Percentiles rank a stretch among this genome's conserved stretches.
Evolutionary conservation across 768 basidiomycete species (phyloP).

Genomic region (Kwoniella botswanensis): DNA sequence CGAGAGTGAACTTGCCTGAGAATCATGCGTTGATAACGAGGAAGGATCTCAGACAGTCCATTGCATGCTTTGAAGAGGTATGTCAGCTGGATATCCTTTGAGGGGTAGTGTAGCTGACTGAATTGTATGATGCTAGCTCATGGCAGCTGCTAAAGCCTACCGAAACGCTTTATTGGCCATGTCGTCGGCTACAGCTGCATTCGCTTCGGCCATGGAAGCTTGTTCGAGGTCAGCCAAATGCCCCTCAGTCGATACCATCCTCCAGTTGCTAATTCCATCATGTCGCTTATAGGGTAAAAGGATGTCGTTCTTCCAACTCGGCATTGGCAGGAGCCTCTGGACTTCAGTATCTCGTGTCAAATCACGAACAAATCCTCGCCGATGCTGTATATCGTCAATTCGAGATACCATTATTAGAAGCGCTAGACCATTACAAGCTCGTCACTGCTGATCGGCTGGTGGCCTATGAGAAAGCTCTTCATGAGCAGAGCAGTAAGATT

Average conservation of each 20-base stretch:
- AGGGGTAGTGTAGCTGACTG: slow-evolving; percentile 9
- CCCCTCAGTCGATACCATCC: background rate
- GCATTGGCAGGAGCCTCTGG: slow-evolving; percentile 84
- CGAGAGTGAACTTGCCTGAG: slow-evolving; percentile 46
- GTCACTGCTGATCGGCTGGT: slow-evolving; percentile 70
- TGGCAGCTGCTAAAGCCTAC: slow-evolving; percentile 77
- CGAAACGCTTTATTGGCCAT: slow-evolving; percentile 78
- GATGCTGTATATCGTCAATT: slow-evolving; percentile 85
- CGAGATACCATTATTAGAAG: slow-evolving; percentile 84
- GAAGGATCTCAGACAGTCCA: slow-evolving; percentile 53
- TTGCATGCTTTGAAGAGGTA: slow-evolving; percentile 55
- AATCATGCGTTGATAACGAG: slow-evolving; percentile 51
- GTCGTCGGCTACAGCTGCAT: slow-evolving; percentile 79
- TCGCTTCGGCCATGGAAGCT: slow-evolving; percentile 83
- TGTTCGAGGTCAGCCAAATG: slow-evolving; percentile 71
- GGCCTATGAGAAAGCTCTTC: slow-evolving; percentile 78
- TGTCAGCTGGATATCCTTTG: background rate
- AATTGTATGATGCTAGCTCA: slow-evolving; percentile 63
- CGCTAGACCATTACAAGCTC: slow-evolving; percentile 73
- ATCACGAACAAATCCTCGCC: slow-evolving; percentile 88
- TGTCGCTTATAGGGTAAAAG: slow-evolving; percentile 57
- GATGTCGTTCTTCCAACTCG: slow-evolving; percentile 61
- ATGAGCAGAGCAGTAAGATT: slow-evolving; percentile 82
- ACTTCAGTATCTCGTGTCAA: slow-evolving; percentile 86
- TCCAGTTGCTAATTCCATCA: slow-evolving; percentile 66